Percentiles rank a stretch among this genome's conserved stretches.
These are phyloP conservation scores for Fragaria nilgerrensis DNA, from an alignment of 306 rosid genomes.

Conservation along the genomic window DNA sequence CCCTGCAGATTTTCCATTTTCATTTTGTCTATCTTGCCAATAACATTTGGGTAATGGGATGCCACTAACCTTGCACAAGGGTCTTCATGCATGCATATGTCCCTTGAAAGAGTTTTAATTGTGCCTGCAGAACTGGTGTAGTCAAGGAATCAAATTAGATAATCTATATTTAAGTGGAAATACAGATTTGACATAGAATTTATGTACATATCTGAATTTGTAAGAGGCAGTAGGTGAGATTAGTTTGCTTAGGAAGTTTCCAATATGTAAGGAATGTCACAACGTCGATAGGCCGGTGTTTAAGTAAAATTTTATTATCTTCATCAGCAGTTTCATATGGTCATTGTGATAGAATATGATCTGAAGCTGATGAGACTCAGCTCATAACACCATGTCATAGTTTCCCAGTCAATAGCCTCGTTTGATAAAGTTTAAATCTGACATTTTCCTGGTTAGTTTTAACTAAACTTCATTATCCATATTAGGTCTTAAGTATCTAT, in stretches of 20 bases:
- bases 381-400: not conserved
- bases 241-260: not conserved
- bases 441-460: constrained; percentile 1
- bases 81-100: not conserved
- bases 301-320: not conserved
- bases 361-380: not conserved
- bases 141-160: not conserved
- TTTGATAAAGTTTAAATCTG: not conserved
- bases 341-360: not conserved
- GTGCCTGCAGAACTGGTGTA: not conserved
- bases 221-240: constrained; percentile 12
- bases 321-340: not conserved
- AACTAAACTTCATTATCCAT: not conserved
- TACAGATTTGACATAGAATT: not conserved
- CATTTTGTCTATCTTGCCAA: not conserved
- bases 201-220: not conserved
- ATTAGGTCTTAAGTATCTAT: not conserved
- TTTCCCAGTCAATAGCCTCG: not conserved
- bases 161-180: not conserved
- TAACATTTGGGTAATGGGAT: not conserved
- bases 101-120: constrained; percentile 1
- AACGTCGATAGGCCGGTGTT: not conserved
- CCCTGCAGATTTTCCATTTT: not conserved
- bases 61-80: not conserved
- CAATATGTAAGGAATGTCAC: not conserved